phyloP scores from a whole-genome alignment of 257 asterid genomes.

The Anisodus tanguticus region DNA sequence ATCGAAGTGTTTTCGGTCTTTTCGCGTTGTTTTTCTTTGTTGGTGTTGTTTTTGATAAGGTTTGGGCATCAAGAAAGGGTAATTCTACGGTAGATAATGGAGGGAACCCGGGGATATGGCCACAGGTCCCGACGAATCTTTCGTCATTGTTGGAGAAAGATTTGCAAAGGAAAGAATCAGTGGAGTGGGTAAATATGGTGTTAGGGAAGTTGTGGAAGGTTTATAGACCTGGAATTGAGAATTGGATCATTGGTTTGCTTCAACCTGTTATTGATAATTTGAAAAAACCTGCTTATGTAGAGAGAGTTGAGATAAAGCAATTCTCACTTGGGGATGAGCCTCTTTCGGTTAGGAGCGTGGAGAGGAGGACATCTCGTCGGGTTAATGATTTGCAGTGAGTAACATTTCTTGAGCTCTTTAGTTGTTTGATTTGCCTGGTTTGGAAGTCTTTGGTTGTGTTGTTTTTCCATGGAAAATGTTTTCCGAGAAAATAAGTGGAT shows the following conservation, averaged over 20 bases:
- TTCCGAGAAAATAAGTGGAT: too few species aligned
- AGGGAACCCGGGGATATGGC: slow-evolving; percentile 34
- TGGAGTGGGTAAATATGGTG: slow-evolving; percentile 95
- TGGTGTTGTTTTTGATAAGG: slow-evolving; percentile 89
- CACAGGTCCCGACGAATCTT: slow-evolving; percentile 60
- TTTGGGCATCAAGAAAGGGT: slow-evolving; percentile 76
- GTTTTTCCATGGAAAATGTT: too few species aligned
- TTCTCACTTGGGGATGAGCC: slow-evolving; percentile 87
- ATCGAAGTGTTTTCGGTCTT: slow-evolving; percentile 63
- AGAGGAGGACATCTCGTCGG: slow-evolving; percentile 80
- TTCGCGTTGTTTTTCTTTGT: slow-evolving; percentile 87
- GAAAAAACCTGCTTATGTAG: slow-evolving; percentile 79
- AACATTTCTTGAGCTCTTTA: background rate
- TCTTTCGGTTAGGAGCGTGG: slow-evolving; percentile 82
- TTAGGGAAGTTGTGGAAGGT: slow-evolving; percentile 90
- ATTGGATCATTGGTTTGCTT: slow-evolving; percentile 77
- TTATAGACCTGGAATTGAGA: slow-evolving; percentile 70
- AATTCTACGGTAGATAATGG: slow-evolving; percentile 31
- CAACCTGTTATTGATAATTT: slow-evolving; percentile 90
- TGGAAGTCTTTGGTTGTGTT: too few species aligned
- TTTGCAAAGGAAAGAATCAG: slow-evolving; percentile 86
- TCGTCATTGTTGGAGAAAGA: slow-evolving; percentile 67
- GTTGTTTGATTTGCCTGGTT: too few species aligned
- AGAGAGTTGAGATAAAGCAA: slow-evolving; percentile 85
- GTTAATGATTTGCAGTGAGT: slow-evolving; percentile 91